These are phyloP conservation scores for Pyrus hybrid DNA, from an alignment of 331 rosid species.

Conservation along the genomic window DNA sequence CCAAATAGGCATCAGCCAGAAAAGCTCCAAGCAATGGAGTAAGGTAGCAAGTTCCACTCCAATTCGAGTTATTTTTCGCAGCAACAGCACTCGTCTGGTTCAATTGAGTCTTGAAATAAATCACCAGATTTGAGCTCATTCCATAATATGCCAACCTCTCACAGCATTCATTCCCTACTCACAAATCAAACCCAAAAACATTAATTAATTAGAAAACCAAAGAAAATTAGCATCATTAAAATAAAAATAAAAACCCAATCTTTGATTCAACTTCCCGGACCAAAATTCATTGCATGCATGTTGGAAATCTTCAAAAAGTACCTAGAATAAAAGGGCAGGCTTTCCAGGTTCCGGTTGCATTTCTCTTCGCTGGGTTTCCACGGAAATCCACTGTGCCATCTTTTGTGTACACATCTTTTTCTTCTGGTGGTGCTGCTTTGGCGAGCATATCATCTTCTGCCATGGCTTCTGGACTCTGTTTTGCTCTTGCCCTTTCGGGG, in stretches of 20 bases:
- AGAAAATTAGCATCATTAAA: background rate
- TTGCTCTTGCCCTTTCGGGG: too few relatives aligned
- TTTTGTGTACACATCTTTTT: conserved; percentile 26
- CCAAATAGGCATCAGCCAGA: conserved; percentile 46
- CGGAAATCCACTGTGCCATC: conserved; percentile 35
- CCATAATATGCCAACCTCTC: conserved; percentile 51
- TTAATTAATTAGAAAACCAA: background rate
- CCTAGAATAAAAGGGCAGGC: conserved; percentile 52
- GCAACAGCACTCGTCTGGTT: conserved; percentile 33
- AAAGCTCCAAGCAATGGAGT: conserved; percentile 53
- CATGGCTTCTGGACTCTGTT: background rate
- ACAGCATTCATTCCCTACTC: conserved; percentile 44
- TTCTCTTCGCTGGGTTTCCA: conserved; percentile 36
- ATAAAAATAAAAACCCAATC: background rate
- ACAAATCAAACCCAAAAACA: background rate
- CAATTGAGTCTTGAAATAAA: conserved; percentile 27
- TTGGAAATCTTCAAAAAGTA: background rate
- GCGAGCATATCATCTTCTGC: background rate
- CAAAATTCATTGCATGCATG: background rate
- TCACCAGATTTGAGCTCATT: conserved; percentile 42
- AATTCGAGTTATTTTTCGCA: conserved; percentile 23
- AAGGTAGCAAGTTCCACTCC: conserved; percentile 52
- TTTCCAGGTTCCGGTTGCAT: conserved; percentile 42
- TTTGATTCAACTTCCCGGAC: background rate
- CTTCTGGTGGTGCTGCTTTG: conserved; percentile 17